Base-by-base conservation (phyloP, 2,329 filamentous ascomycete genomes). In the Aspergillus sp. region DNA sequence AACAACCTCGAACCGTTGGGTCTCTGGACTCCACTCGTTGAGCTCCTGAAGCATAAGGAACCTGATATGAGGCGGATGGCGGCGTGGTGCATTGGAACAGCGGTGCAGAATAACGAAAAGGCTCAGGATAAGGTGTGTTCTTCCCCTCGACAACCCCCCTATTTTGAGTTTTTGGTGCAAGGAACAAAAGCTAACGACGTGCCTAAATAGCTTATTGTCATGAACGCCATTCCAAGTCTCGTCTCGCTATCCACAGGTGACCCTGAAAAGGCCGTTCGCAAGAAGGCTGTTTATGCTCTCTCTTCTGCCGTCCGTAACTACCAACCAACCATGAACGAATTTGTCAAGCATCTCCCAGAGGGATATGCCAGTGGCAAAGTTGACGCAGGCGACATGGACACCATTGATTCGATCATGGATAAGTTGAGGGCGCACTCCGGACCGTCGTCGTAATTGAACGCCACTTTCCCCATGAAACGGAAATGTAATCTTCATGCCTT, bases 41-140 rank as follows among this genome's bases (percentile, higher is more conserved):
- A 81, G 8, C 79, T 97, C 62, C 80, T 99, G 14, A 80, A 82
- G 50, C 82, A 87, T 68, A 80, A 84, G 11, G 88, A 95, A 69
- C 72, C 81, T 6, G 90, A 95, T 62, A 80, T 96, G 69, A 82
- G 93, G 63, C 86, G 82, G 67, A 92, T 91, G 84, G 93, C 93
- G 3, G 92, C 92, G n/a, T 96, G 91, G 90, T 97, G 92, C 78
- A 80, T 95, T 58, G 91, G 91, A 51, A 97, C 93, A 6, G 93
- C 95, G 9, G 95, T 99, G 59, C 93, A 98, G 82, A 99, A 99
- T 79, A 98, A 99, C 75, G 83, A 84, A 66, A 89, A 88, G 72
- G 87, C 86, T 51, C 95, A 99, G 78, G 90, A 95, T 77, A 85
- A 85, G 69, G 80, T 82, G 73, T 66, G 78, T 52, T 11, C 9